Conservation (phyloP, 257 asterid genomes). For the Solanum lycopersicoides region DNA sequence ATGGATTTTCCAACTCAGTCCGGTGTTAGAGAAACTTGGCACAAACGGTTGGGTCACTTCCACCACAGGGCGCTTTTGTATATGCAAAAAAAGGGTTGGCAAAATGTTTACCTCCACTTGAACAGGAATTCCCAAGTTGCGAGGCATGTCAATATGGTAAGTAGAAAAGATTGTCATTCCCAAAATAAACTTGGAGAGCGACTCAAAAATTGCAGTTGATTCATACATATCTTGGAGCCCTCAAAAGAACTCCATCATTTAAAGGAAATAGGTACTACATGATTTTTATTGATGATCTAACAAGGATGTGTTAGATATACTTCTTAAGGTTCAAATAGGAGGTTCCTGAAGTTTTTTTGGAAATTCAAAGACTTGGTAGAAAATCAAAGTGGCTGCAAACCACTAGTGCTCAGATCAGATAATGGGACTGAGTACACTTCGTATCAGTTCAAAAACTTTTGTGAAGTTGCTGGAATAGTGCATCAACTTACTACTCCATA, state of each 20-base stretch:
- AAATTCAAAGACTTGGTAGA: too few species aligned
- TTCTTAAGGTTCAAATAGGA: not conserved
- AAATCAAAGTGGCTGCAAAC: too few species aligned
- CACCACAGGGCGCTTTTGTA: not conserved
- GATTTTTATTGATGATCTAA: constrained; percentile 1
- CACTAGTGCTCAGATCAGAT: not conserved
- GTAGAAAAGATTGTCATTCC: not conserved
- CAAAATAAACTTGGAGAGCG: not conserved
- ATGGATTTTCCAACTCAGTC: not conserved
- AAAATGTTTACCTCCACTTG: not conserved
- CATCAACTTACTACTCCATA: not conserved
- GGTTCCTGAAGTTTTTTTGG: not conserved
- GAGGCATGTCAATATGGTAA: not conserved
- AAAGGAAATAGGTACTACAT: not conserved
- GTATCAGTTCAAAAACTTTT: not conserved
- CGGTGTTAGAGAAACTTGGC: not conserved
- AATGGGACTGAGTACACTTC: not conserved
- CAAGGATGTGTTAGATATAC: not conserved
- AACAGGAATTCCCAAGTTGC: not conserved
- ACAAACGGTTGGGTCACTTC: not conserved
- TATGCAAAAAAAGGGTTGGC: too few species aligned
- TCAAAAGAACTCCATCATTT: not conserved
- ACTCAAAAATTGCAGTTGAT: not conserved
- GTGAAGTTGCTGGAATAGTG: not conserved
- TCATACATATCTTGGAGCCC: not conserved